Evolutionary conservation across 2,329 filamentous ascomycete species (phyloP), one percentile per base, ranked within the genome.

Genomic region (Eurotiales sp.): DNA sequence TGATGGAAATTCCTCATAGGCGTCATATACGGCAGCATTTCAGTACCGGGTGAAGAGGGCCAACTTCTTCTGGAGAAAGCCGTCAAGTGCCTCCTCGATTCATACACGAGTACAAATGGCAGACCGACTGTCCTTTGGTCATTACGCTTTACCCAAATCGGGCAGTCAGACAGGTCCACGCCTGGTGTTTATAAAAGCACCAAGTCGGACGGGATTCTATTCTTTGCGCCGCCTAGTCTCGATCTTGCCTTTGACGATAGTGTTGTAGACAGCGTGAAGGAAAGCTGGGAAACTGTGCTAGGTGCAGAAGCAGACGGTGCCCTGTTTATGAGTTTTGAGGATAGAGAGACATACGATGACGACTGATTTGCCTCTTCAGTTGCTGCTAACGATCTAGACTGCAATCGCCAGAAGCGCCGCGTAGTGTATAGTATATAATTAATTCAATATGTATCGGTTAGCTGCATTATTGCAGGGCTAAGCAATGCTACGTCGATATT

Each of bases 271-370:
- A 69, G 81, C 22, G 87, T 96, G 2, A 81, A 81, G 54, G 68
- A 79, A 8, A 82, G 84, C 6, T 97, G 91, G 90, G 74, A 79
- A 55, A 72, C 75, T 44, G 76, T 90, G 3, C 73, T 81, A 58
- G 80, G 78, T 8, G 70, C 73, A 1, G 76, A 78, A 4, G 72
- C 67, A 1, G 72, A 72, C 15, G 73, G 74, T 15, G 72, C 73
- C 15, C 66, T 79, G 40, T 96, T 93, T 61, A 84, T 96, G 80
- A 75, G 79, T 17, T 96, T 96, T 65, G 80, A 85, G 44, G 87
- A 93, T 54, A 79, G 89, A 21, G 85, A 54, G 39, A 34, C 19
- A 10, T 50, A 54, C 34, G 51, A 50, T 34, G 52, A 54, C 23
- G 47, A 54, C 21, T 53, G 27, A 21, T 34, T 5, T 2, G 6